Evolutionary conservation across 176 grass and related monocot species (phyloP), one percentile per base, ranked within the genome.

Genomic region (Chrysopogon serrulatus): DNA sequence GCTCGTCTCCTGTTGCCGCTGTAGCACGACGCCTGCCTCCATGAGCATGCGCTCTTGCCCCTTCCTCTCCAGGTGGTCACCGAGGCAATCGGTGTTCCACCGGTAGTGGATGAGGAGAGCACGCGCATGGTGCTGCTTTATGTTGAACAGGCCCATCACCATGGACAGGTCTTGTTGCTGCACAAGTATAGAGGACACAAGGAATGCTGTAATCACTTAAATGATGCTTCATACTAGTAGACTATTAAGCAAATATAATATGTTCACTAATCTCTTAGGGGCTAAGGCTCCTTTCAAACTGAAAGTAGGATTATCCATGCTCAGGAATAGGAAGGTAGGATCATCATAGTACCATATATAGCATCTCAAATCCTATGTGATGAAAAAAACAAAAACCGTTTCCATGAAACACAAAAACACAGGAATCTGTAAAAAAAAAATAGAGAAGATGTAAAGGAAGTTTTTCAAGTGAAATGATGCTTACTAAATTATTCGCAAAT

Each of bases 51-150:
- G 1, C 14, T 90, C 91, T 75, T 53, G 78, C 3, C 91, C 91
- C 45, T 72, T 72, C 73, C 90, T 87, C 13, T 85, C 91, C 2
- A 93, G 36, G 66, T 35, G 31, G 26, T 93, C 87, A 5, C 39
- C 82, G 40, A 93, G 72, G 33, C 72, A 7, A 37, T 93, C 77
- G 7, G 78, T 56, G 67, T 85, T 82, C 91, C 91, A 93, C 19
- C 77, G 81, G 40, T 90, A 83, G 68, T 79, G 69, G 66, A 87
- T 93, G 23, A 93, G 85, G 23, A 93, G 85, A 36, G 72, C 2
- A 9, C 85, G 84, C 0, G 91, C 91, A 2, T 93, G 85, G 30
- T 90, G 81, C 85, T 87, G 81, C 64, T 90, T 93, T 78, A 93
- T 68, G 59, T 76, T 56, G 44, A 93, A 56, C 81, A 93, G 60